Base-by-base conservation (phyloP, 2,329 filamentous ascomycete species). In the Rhynchosporium secalis region DNA sequence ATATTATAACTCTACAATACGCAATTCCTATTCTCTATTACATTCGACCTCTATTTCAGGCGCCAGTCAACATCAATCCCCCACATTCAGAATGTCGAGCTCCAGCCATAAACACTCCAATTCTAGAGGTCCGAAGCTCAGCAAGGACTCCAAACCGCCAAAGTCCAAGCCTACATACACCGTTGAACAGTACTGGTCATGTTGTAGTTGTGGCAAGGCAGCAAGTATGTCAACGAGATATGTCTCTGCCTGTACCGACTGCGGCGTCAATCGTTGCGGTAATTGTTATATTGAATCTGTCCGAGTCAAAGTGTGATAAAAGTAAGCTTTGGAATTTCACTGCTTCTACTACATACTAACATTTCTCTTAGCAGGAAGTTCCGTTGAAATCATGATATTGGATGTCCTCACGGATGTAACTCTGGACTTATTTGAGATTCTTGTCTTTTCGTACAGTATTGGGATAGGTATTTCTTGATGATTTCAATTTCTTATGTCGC, bases 321-420 rank as follows among this genome's bases (percentile, higher is more conserved):
- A 7, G 15, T n/a, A 26, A 43, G 15, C 13, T 5, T 36, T 15
- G 10, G 9, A 13, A 7, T 12, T 43, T 2, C 10, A 12, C 15
- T 12, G 7, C 10, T 15, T n/a, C 13, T 13, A 4, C 15, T 8
- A 46, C 43, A 46, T n/a, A 1, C 43, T 46, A 10, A 46, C n/a
- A 20, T 5, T 46, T 20, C 7, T 26, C n/a, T 46, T 58, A 49
- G 56, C 45, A 15, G 13, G 56, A 45, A 58, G 56, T 58, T 26
- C 13, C 3, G 31, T 28, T 45, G 43, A 26, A 56, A 7, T 29
- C 36, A 56, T 45, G 4, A n/a, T 6, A 28, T 20, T n/a, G 31
- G 31, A 31, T 9, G 4, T 26, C 20, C 38, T n/a, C 52, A 12
- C 52, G 36, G 52, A 31, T 10, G 3, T 28, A 26, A 41, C 20